Conservation (phyloP, 2,329 filamentous ascomycete species). For the Clathrospora elynae region DNA sequence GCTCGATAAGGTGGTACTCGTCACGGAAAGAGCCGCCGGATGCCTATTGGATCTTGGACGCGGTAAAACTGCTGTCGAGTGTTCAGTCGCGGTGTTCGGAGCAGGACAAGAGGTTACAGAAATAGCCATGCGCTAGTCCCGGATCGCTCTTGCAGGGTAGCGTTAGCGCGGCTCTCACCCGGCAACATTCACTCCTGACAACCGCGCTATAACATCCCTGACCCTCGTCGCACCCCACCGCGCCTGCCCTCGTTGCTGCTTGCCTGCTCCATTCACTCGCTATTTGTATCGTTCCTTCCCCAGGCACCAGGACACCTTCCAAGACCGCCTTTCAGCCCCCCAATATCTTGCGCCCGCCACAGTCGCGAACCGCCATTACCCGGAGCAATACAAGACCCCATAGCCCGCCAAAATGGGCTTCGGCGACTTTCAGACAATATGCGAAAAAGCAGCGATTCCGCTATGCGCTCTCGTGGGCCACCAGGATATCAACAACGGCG, state of each 20-base stretch:
- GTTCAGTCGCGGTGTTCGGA: too few relatives aligned
- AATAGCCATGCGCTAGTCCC: constrained; percentile 2
- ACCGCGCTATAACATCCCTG: constrained; percentile 28
- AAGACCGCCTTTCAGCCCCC: constrained; percentile 6
- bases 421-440: constrained; percentile 87
- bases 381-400: constrained; percentile 10
- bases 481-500: constrained; percentile 67
- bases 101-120: too few relatives aligned
- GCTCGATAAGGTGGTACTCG: too few relatives aligned
- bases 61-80: too few relatives aligned
- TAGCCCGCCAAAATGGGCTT: constrained; percentile 68
- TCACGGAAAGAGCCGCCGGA: too few relatives aligned
- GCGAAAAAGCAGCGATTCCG: constrained; percentile 81
- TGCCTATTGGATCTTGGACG: too few relatives aligned
- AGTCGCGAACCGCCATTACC: constrained; percentile 16
- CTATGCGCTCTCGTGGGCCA: constrained; percentile 85
- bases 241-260: constrained; percentile 27
- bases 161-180: constrained; percentile 18
- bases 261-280: constrained; percentile 29
- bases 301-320: constrained; percentile 7
- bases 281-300: constrained; percentile 21
- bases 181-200: constrained; percentile 38
- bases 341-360: constrained; percentile 14
- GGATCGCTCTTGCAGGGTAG: constrained; percentile 3
- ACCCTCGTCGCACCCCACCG: constrained; percentile 30